Evolutionary conservation across 192 early-diverging fungal genomes (phyloP).

Genomic region (Rhizophagus clarus): DNA sequence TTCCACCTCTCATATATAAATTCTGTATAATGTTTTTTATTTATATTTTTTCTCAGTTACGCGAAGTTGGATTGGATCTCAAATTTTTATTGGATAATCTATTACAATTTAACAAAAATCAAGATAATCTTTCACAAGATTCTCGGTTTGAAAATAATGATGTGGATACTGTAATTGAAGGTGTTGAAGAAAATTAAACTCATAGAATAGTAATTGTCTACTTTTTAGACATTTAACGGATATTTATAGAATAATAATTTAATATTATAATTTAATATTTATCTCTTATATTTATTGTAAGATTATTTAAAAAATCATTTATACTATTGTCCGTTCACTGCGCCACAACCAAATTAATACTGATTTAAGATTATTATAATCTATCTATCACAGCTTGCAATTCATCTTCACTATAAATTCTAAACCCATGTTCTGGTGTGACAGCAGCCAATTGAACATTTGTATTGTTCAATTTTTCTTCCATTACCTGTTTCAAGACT

Average conservation of each 20-base stretch:
- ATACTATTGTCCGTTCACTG: background rate
- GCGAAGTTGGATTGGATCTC: slow-evolving; percentile 27
- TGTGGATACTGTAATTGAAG: background rate
- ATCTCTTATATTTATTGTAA: no score
- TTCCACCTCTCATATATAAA: background rate
- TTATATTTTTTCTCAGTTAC: background rate
- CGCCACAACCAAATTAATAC: background rate
- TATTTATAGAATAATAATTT: no score
- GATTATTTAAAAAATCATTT: no score
- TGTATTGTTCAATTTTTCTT: slow-evolving; percentile 95
- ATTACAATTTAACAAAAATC: background rate
- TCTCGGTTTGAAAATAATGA: background rate
- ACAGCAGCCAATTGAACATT: slow-evolving; percentile 96
- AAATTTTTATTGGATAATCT: slow-evolving; percentile 30
- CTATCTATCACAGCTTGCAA: slow-evolving; percentile 76
- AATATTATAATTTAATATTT: no score
- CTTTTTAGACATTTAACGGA: no score
- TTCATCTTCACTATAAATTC: slow-evolving; percentile 78
- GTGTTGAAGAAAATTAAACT: background rate
- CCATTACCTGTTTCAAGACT: slow-evolving; percentile 99
- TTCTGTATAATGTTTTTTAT: background rate
- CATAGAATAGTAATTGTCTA: background rate
- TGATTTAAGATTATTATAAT: slow-evolving; percentile 45
- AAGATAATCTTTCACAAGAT: background rate
- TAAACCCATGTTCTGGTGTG: slow-evolving; percentile 76